Evolutionary conservation across 2,329 filamentous ascomycete genomes (phyloP), one percentile per base, ranked within the genome.

Genomic region (Clonostachys rhizophaga): DNA sequence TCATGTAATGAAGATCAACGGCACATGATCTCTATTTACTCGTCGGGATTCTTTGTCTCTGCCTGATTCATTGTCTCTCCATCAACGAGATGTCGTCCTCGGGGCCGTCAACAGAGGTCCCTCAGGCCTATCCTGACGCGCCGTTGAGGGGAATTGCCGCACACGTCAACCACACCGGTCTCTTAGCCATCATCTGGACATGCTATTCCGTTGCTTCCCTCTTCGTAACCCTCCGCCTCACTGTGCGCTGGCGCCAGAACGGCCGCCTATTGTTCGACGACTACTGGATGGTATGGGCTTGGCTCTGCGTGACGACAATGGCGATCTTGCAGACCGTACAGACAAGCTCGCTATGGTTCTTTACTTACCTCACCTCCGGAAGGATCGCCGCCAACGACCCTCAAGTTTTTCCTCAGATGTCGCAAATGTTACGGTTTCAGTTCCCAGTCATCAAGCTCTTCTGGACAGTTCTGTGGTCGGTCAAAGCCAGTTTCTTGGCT

Each of bases 231-330:
- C 46, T 61, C 3, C 60, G 61, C 42, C 56, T 59, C 17, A 34
- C 44, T 20, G 55, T 63, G 44, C 60, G 62, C 40, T 50, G 59
- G 50, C 55, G 44, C 20, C 46, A 51, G 16, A 54, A 52, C 41
- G 40, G 35, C 42, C 47, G 47, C 30, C 46, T 58, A 11, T 48
- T 54, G 33, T 40, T 45, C 14, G 62, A 64, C 44, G 61, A 65
- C 53, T 61, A 55, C 53, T 63, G 57, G 56, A 58, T 64, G 34
- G 53, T 59, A 42, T 48, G 60, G 11, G 61, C 60, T 30, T 55
- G 60, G 47, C 46, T 55, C 6, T 45, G 54, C 34, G 47, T 62
- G 17, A 44, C 61, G 34, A 54, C 56, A 20, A 51, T 57, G 48
- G 49, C 46, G 36, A 47, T 52, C 24, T 34, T 57, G 20, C 52